These are phyloP conservation scores for Discostella stelligeroides DNA, from an alignment of 108 stramenopile species.

Conservation along the genomic window DNA sequence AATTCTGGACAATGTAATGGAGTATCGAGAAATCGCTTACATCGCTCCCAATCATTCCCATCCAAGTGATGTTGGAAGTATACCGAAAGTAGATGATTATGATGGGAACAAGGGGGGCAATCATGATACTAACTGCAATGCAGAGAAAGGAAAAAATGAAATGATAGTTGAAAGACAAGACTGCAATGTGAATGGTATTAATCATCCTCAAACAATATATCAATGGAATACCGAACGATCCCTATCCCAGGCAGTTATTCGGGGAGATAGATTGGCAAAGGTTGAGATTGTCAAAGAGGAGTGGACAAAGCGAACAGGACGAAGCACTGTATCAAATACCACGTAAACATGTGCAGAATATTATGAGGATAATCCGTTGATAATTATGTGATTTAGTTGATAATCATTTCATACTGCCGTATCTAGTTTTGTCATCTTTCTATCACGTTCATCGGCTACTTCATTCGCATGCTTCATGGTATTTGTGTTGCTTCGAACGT, in stretches of 20 bases:
- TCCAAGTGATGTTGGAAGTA: not conserved
- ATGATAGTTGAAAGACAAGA: not conserved
- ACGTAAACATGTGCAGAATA: too few species aligned
- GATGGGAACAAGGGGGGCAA: constrained; percentile 6
- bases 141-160: too few species aligned
- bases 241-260: constrained; percentile 42
- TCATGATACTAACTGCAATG: not conserved
- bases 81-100: not conserved
- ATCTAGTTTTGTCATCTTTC: too few species aligned
- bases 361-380: too few species aligned
- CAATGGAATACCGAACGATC: constrained; percentile 40
- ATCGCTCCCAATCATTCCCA: not conserved
- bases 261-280: constrained; percentile 35
- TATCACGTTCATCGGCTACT: too few species aligned
- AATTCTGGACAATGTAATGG: constrained; percentile 33
- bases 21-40: constrained; percentile 26
- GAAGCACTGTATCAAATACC: too few species aligned
- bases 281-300: constrained; percentile 38
- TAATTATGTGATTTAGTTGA: too few species aligned
- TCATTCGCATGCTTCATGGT: too few species aligned
- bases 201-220: not conserved
- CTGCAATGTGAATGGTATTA: too few species aligned
- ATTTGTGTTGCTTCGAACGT: too few species aligned
- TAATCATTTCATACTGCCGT: too few species aligned
- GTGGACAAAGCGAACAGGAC: constrained; percentile 24